Conservation (phyloP, 768 basidiomycete species). For the Sporobolomyces phaffii region DNA sequence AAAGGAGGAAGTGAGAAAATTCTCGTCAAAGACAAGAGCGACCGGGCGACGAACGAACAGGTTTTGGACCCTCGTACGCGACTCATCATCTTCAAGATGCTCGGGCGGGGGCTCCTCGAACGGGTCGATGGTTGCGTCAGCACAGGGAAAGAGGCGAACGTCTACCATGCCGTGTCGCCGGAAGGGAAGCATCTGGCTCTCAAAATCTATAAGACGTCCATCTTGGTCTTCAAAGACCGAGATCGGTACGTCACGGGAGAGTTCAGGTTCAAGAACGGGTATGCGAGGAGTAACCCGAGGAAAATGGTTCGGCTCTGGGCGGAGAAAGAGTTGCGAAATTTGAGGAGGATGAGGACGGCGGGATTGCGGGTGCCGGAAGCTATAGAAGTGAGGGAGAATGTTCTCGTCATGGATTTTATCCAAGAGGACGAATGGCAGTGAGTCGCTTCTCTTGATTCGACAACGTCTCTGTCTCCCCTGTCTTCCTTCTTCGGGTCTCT, state of each 20-base stretch:
- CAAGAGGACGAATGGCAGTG: slow-evolving; percentile 52
- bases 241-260: slow-evolving; percentile 94
- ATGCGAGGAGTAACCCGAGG: slow-evolving; percentile 74
- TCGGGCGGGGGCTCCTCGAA: slow-evolving; percentile 76
- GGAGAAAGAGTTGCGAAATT: slow-evolving; percentile 96
- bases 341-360: slow-evolving; percentile 73
- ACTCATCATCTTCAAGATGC: slow-evolving; percentile 91
- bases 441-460: background rate
- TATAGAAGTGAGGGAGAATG: slow-evolving; percentile 89
- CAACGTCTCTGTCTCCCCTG: background rate
- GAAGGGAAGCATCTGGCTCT: slow-evolving; percentile 64
- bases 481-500: too few relatives aligned
- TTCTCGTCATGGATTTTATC: slow-evolving; percentile 87
- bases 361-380: slow-evolving; percentile 83
- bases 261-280: slow-evolving; percentile 82
- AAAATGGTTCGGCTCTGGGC: slow-evolving; percentile 99
- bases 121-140: slow-evolving; percentile 94
- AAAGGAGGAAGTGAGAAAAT: slow-evolving; percentile 83
- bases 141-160: slow-evolving; percentile 98
- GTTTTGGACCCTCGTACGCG: slow-evolving; percentile 94
- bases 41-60: slow-evolving; percentile 93
- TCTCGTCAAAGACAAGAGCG: slow-evolving; percentile 89
- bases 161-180: slow-evolving; percentile 68
- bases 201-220: slow-evolving; percentile 98
- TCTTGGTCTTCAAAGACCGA: slow-evolving; percentile 94